Percentiles rank a stretch among this genome's conserved stretches.
Conservation (phyloP, 441 rosid species). For the Gossypium laxum region DNA sequence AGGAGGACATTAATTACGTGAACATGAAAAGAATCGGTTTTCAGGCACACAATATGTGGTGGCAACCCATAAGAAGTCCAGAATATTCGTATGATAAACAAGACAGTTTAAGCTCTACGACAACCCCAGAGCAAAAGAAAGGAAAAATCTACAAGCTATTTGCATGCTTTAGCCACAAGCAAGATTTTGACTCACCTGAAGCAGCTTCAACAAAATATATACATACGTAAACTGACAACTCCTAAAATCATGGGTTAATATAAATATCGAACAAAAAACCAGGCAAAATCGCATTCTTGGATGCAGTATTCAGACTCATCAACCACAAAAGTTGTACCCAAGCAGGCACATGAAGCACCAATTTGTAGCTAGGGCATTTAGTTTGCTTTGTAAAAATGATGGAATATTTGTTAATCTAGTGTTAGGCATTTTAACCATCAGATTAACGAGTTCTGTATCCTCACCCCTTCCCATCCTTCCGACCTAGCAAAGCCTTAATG, state of each 20-base stretch:
- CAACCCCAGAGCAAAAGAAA: not conserved
- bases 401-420: not conserved
- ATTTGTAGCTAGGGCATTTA: not conserved
- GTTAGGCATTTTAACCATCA: not conserved
- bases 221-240: not conserved
- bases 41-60: not conserved
- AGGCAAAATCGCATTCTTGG: not conserved
- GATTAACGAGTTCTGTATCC: not conserved
- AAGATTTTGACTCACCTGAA: not conserved
- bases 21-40: not conserved
- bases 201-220: not conserved
- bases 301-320: not conserved
- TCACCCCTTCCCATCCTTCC: not conserved
- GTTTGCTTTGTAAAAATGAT: not conserved
- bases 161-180: slow-evolving; percentile 9
- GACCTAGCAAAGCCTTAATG: not conserved
- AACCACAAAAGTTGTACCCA: slow-evolving; percentile 4
- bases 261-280: not conserved
- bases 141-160: not conserved
- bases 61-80: not conserved
- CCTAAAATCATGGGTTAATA: not conserved
- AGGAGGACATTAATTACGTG: not conserved
- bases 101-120: not conserved
- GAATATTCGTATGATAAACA: not conserved
- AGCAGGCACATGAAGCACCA: not conserved